Percentiles rank a stretch among this genome's conserved stretches.
These are phyloP conservation scores for Sphaerulina vaccinii DNA, from an alignment of 2,329 filamentous ascomycete genomes.

Conservation along the genomic window DNA sequence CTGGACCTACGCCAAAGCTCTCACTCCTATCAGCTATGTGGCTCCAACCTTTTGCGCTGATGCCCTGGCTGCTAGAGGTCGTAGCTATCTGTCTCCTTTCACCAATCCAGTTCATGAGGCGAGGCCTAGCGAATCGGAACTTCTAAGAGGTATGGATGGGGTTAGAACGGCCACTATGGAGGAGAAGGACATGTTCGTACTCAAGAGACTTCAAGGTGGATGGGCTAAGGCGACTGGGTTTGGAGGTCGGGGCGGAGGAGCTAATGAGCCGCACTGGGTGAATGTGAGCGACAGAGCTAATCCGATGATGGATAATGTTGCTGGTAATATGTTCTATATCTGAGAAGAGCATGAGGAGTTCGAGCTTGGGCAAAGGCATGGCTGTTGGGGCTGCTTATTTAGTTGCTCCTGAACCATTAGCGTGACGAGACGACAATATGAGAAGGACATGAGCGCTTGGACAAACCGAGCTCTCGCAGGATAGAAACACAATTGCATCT, in stretches of 20 bases:
- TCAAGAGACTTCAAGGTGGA: background rate
- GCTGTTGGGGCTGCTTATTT: background rate
- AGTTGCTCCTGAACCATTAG: background rate
- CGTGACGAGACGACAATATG: background rate
- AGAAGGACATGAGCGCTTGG: background rate
- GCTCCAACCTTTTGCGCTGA: conserved; percentile 43
- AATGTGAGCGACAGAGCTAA: conserved; percentile 12
- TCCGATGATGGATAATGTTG: conserved; percentile 31
- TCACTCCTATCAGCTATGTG: conserved; percentile 38
- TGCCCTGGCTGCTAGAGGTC: conserved; percentile 40
- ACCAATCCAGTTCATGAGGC: background rate
- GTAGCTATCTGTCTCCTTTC: conserved; percentile 29
- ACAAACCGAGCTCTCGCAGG: too few relatives aligned
- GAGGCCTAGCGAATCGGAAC: background rate
- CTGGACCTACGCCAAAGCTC: conserved; percentile 37
- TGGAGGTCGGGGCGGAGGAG: too few relatives aligned
- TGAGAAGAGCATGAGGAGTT: conserved; percentile 7
- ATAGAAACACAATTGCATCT: background rate
- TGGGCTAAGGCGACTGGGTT: background rate
- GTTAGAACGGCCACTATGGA: background rate
- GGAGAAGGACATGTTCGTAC: background rate
- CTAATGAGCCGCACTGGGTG: background rate
- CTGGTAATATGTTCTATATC: conserved; percentile 35
- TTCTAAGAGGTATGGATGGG: background rate
- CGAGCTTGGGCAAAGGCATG: background rate